Percentiles rank a stretch among this genome's conserved stretches.
These are phyloP conservation scores for Suillus spraguei DNA, from an alignment of 768 basidiomycete genomes.

Conservation along the genomic window DNA sequence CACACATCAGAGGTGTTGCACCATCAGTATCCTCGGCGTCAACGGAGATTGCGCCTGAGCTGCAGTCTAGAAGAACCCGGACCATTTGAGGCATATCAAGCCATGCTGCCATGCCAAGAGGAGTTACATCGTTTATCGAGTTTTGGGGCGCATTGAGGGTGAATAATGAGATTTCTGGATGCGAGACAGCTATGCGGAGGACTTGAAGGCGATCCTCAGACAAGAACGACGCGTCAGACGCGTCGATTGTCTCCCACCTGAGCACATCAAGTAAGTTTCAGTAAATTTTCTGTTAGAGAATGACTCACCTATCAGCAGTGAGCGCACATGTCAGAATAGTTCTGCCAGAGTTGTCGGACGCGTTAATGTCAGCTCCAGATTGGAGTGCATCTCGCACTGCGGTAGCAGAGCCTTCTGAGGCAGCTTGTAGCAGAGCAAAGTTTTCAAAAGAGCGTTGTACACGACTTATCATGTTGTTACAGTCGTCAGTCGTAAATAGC, in stretches of 20 bases:
- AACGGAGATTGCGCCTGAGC: constrained; percentile 63
- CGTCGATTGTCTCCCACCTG: constrained; percentile 73
- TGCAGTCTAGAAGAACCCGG: constrained; percentile 63
- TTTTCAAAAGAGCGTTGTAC: constrained; percentile 43
- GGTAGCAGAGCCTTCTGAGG: constrained; percentile 55
- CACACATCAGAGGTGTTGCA: constrained; percentile 86
- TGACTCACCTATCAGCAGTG: constrained; percentile 67
- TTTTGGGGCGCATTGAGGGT: constrained; percentile 75
- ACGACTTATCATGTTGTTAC: constrained; percentile 39
- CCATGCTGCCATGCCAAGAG: constrained; percentile 81
- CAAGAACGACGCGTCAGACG: constrained; percentile 71
- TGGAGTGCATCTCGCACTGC: constrained; percentile 56
- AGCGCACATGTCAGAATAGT: constrained; percentile 70
- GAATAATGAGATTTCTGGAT: constrained; percentile 62
- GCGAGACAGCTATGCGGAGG: constrained; percentile 55
- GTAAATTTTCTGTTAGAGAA: constrained; percentile 13
- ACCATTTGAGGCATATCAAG: constrained; percentile 65
- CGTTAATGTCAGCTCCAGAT: constrained; percentile 69
- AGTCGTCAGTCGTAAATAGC: constrained; percentile 36
- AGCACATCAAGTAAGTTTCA: constrained; percentile 8
- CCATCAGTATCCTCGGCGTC: constrained; percentile 76
- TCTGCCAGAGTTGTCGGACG: constrained; percentile 59
- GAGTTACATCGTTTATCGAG: constrained; percentile 73
- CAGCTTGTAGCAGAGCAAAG: constrained; percentile 53
- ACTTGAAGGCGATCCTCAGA: constrained; percentile 56